Evolutionary conservation across 352 stramenopile species (phyloP).

Genomic region (Nothophytophthora sp.): DNA sequence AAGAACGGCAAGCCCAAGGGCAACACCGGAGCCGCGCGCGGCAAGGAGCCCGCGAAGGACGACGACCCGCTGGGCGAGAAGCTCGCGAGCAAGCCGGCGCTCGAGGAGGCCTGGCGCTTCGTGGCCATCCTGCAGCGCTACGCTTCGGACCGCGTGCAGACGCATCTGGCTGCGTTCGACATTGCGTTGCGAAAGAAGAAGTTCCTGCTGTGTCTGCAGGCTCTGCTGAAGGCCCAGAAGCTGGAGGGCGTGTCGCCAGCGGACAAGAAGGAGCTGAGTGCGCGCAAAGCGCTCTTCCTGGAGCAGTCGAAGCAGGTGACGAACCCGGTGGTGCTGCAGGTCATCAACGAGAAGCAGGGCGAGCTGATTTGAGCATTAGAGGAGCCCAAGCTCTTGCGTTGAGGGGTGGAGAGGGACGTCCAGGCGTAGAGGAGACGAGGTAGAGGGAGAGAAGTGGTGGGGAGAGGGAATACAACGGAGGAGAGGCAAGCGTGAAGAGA

Average conservation of each 20-base stretch:
- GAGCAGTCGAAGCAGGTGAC: conserved; percentile 55
- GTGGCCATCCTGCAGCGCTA: conserved; percentile 73
- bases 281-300: conserved; percentile 42
- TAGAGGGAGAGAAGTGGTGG: background rate
- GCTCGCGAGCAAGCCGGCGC: conserved; percentile 59
- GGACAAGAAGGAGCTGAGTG: conserved; percentile 36
- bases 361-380: conserved; percentile 65
- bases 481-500: no score
- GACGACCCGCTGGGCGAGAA: conserved; percentile 74
- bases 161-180: conserved; percentile 77
- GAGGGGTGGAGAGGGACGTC: background rate
- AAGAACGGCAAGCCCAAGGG: conserved; percentile 84
- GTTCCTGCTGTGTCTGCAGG: conserved; percentile 74
- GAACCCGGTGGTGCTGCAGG: conserved; percentile 57
- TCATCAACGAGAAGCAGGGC: conserved; percentile 63
- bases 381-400: background rate
- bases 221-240: conserved; percentile 61
- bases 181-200: conserved; percentile 77
- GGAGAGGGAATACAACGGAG: background rate
- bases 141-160: conserved; percentile 54
- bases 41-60: conserved; percentile 61
- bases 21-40: conserved; percentile 29
- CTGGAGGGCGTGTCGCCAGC: conserved; percentile 25
- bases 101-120: conserved; percentile 83
- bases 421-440: background rate